Percentiles rank a stretch among this genome's conserved stretches.
Evolutionary conservation across 345 rosid genomes (phyloP).

Genomic region (Syzygium aqueum): DNA sequence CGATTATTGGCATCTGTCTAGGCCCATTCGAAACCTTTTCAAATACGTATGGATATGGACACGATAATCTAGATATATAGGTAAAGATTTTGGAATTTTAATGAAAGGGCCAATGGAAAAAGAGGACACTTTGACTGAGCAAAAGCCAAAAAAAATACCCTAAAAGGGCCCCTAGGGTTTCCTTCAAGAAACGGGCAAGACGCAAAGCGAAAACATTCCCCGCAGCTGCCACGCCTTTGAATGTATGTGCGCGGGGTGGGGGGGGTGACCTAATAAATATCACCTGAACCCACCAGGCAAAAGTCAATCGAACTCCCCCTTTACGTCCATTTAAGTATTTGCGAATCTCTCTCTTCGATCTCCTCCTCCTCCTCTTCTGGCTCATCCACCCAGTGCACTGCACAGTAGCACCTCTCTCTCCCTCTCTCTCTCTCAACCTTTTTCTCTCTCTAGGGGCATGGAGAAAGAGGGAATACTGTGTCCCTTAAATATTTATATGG

Average conservation of each 20-base stretch:
- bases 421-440: constrained; percentile 7
- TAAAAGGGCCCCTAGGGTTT: not conserved
- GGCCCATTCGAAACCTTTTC: not conserved
- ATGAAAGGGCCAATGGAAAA: not conserved
- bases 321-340: not conserved
- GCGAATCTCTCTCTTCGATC: not conserved
- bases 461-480: not conserved
- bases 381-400: not conserved
- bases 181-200: not conserved
- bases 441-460: constrained; percentile 14
- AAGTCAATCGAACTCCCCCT: not conserved
- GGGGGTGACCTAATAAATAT: not conserved
- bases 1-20: not conserved
- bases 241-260: not conserved
- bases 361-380: not conserved
- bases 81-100: not conserved
- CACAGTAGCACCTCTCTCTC: not conserved
- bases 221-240: not conserved
- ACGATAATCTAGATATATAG: not conserved
- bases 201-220: not conserved
- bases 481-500: constrained; percentile 31
- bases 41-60: not conserved
- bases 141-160: not conserved
- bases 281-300: not conserved
- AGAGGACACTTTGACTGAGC: not conserved